Evolutionary conservation across 129 eudicot genomes (phyloP), one percentile per base, ranked within the genome.

Genomic region (Pittosporum tobira): DNA sequence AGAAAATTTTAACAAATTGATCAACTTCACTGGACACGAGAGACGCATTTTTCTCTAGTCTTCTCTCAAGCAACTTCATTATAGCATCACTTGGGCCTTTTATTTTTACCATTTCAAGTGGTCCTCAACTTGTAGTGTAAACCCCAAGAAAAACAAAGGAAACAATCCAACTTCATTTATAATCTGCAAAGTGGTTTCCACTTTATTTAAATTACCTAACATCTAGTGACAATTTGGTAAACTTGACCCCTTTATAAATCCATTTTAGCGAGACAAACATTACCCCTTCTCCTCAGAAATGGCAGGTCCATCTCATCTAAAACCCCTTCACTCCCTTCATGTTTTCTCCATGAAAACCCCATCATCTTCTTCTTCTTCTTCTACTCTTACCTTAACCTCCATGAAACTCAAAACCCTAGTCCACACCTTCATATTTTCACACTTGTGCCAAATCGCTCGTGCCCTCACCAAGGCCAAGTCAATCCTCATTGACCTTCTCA

Each of bases 371-470:
- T 42, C 44, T 5, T 44, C 62, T 7, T 61, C 72, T 34, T 50
- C 88, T 23, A 65, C 87, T 57, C 63, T 79, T 24, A 34, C 79
- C 66, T 6, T 66, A 30, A 77, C 52, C 68, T 64, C 88, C 46
- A 81, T 82, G 74, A 93, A 93, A 64, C 68, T 93, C 71, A 93
- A 93, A 75, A 80, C 85, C 75, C 55, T 93, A 18, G 65, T 87
- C 67, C 94, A 93, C 57, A 79, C 83, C 64, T 80, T 77, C 59
- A 78, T 91, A 38, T 76, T 87, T 73, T 83, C 96, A 20, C 99
- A 87, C 53, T 44, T 91, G 68, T 87, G 72, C 50, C 76, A 83
- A 19, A 46, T 87, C 11, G 77, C 77, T 5, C 77, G 96, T 2
- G 80, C 94, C 47, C 74, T 93, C 38, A 61, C 91, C 19, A 87